phyloP scores from a whole-genome alignment of 2,329 filamentous ascomycete species.

The Rhynchosporium secalis region DNA sequence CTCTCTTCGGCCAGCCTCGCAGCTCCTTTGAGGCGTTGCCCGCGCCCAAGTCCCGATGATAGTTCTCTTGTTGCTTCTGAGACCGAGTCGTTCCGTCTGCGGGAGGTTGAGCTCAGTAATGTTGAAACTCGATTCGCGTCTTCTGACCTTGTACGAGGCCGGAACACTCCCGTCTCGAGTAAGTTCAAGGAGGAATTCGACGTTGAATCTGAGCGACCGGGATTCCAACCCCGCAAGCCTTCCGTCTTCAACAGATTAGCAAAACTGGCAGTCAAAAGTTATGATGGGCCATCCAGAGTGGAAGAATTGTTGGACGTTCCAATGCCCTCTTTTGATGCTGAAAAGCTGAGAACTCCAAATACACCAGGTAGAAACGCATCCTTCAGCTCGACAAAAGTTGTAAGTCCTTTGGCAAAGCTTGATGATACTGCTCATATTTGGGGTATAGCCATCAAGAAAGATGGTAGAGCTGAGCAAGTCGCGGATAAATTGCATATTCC shows the following conservation, averaged over 20 bases:
- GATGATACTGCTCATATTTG: conserved; percentile 22
- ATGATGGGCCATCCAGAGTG: conserved; percentile 28
- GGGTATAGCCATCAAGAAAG: conserved; percentile 20
- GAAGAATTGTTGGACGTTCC: conserved; percentile 30
- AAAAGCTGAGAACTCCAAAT: conserved; percentile 2
- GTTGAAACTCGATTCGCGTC: conserved; percentile 33
- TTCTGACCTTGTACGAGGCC: conserved; percentile 23
- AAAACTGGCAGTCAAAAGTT: conserved; percentile 26
- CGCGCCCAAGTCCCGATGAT: conserved; percentile 28
- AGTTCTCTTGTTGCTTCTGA: conserved; percentile 35
- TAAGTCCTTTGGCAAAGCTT: conserved; percentile 6
- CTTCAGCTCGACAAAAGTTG: background rate
- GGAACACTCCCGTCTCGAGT: conserved; percentile 34
- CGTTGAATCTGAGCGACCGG: conserved; percentile 15
- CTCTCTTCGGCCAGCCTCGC: conserved; percentile 23
- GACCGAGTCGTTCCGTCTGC: conserved; percentile 34
- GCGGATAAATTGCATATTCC: conserved; percentile 14
- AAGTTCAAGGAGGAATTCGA: conserved; percentile 39
- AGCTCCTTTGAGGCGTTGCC: conserved; percentile 20
- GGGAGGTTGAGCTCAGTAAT: conserved; percentile 33
- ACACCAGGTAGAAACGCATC: background rate
- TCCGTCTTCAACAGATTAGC: conserved; percentile 27
- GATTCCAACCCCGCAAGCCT: conserved; percentile 17
- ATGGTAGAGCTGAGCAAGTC: conserved; percentile 16
- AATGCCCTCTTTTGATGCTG: conserved; percentile 22